phyloP scores from a whole-genome alignment of 768 basidiomycete species.

The Leccinum aurantiacum region DNA sequence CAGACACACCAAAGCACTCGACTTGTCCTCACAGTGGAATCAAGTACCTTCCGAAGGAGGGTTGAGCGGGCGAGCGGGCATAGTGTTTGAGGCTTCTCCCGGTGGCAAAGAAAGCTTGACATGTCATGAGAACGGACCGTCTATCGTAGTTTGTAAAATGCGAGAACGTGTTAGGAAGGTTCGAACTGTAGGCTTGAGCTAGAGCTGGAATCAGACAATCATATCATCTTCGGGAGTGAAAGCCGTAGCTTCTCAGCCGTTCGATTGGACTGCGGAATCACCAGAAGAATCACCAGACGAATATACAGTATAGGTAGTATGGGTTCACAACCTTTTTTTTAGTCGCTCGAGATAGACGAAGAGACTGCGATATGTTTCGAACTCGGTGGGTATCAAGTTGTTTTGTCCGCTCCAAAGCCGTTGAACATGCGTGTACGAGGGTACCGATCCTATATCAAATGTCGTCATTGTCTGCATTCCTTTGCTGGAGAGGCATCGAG shows the following conservation, averaged over 20 bases:
- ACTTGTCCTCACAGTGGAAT: conserved; percentile 58
- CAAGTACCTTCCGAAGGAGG: conserved; percentile 54
- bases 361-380: not conserved
- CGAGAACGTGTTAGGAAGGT: not conserved
- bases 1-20: conserved; percentile 54
- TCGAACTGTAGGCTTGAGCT: not conserved
- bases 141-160: not conserved
- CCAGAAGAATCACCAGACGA: no score
- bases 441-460: not conserved
- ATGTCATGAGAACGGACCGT: not conserved
- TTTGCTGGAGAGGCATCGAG: not conserved
- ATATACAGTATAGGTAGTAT: not conserved
- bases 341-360: no score
- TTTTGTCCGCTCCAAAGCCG: no score
- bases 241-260: not conserved
- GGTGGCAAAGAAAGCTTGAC: not conserved
- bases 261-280: not conserved
- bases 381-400: no score
- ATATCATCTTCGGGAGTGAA: not conserved
- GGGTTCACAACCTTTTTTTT: no score
- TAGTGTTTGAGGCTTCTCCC: not conserved
- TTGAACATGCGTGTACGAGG: not conserved
- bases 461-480: not conserved
- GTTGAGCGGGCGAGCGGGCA: conserved; percentile 15
- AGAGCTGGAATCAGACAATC: no score